Base-by-base conservation (phyloP, 257 asterid species). In the Rauvolfia tetraphylla region DNA sequence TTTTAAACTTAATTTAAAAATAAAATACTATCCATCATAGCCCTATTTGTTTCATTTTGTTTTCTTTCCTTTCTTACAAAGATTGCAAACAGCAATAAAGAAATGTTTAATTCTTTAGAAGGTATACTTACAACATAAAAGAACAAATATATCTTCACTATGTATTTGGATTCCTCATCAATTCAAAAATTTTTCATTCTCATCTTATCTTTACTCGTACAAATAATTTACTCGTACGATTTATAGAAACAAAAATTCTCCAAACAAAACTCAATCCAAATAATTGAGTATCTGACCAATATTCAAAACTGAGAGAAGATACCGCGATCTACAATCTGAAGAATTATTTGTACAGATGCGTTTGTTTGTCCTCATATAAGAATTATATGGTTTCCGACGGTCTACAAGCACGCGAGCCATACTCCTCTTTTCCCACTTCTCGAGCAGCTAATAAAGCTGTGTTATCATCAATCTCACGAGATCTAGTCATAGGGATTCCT, bases 401-500 rank as follows among this genome's bases (percentile, higher is more conserved):
- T 51, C 57, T 51, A 17, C 61, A 41, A 66, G 14, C 17, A 17
- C 27, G 29, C 17, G 29, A 72, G 68, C 73, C 46, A 51, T 20
- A 20, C 25, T 57, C 38, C 15, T 15, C 71, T 54, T 7, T 23
- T 22, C 36, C 59, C 22, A 61, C 31, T 12, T 7, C 72, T 49
- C 9, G 5, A 54, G 31, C 41, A 54, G 33, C 1, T 9, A n/a
- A 9, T 22, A 33, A 22, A 4, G 69, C 18, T 10, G n/a, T 51
- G 25, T 51, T 7, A 42, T 42, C 36, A 75, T 51, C 61, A 14
- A 11, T 36, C 27, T 38, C 51, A 48, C 4, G 39, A 25, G 29
- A 27, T 44, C 71, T 85, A 94, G 66, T 92, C 98, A 42, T 92
- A 92, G 9, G 98, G 98, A 84, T 92, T 95, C 78, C 97, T 85